These are phyloP conservation scores for Salix arbutifolia DNA, from an alignment of 345 rosid genomes.

Conservation along the genomic window DNA sequence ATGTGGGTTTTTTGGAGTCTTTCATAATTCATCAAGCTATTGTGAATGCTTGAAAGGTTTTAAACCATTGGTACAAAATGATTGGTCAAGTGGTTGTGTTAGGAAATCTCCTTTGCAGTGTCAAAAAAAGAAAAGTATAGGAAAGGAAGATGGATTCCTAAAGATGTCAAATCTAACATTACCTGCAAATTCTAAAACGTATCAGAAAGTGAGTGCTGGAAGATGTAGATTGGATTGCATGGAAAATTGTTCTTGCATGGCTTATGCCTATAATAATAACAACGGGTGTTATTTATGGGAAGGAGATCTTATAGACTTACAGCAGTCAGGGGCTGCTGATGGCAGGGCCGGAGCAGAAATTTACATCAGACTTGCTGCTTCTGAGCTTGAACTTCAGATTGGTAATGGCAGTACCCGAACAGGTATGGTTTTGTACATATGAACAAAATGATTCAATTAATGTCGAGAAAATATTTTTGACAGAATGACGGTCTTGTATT, in stretches of 20 bases:
- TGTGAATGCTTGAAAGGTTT: constrained; percentile 16
- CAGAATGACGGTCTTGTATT: too few species aligned
- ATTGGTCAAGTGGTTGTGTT: constrained; percentile 21
- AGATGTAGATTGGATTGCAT: background rate
- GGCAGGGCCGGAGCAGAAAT: background rate
- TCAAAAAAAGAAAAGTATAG: background rate
- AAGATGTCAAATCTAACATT: background rate
- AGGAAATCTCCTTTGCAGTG: constrained; percentile 10
- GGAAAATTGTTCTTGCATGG: background rate
- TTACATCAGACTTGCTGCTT: background rate
- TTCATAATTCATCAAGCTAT: background rate
- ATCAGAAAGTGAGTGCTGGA: background rate
- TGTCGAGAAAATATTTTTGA: too few species aligned
- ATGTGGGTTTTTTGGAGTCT: constrained; percentile 25
- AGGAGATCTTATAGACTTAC: background rate
- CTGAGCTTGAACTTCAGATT: background rate
- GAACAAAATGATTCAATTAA: too few species aligned
- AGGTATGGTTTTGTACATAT: too few species aligned
- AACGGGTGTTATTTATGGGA: background rate
- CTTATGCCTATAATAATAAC: background rate
- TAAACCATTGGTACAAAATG: background rate
- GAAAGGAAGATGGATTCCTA: constrained; percentile 11
- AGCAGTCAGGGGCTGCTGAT: background rate
- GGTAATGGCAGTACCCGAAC: background rate
- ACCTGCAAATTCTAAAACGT: background rate